Conservation (phyloP, 257 asterid genomes). For the Rauvolfia tetraphylla region DNA sequence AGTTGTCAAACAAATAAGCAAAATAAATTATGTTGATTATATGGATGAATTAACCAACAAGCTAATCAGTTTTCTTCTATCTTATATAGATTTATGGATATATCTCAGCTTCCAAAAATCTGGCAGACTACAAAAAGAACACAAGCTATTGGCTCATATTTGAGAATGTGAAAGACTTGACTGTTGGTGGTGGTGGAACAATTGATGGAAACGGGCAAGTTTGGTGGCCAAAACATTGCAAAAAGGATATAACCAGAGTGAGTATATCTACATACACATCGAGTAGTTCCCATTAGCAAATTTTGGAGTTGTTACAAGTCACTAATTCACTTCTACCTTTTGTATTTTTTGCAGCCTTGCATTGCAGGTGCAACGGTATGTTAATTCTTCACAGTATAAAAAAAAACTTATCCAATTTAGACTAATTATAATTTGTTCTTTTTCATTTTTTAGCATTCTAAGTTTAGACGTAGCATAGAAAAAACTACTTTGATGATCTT, state of each 20-base stretch:
- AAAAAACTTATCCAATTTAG: background rate
- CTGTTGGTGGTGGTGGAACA: slow-evolving; percentile 67
- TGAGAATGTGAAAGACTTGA: slow-evolving; percentile 44
- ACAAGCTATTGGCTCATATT: slow-evolving; percentile 71
- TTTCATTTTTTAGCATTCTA: background rate
- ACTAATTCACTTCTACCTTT: background rate
- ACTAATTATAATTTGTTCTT: background rate
- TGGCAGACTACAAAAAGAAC: slow-evolving; percentile 40
- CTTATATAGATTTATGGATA: slow-evolving; percentile 57
- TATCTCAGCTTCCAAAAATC: slow-evolving; percentile 50
- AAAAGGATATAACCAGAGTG: slow-evolving; percentile 54
- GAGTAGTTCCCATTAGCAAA: background rate
- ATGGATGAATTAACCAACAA: background rate
- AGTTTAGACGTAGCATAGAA: too few species aligned
- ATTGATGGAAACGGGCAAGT: slow-evolving; percentile 74
- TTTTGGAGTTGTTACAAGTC: background rate
- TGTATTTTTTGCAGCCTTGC: slow-evolving; percentile 30
- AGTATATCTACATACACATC: background rate
- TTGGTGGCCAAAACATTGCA: slow-evolving; percentile 93
- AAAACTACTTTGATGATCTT: too few species aligned
- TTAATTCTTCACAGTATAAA: background rate
- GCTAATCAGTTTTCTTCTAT: background rate
- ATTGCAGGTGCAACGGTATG: slow-evolving; percentile 31
- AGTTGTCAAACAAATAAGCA: background rate
- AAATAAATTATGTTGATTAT: background rate